Evolutionary conservation across 1,284 basidiomycete genomes (phyloP).

Genomic region (Ustilago curta): DNA sequence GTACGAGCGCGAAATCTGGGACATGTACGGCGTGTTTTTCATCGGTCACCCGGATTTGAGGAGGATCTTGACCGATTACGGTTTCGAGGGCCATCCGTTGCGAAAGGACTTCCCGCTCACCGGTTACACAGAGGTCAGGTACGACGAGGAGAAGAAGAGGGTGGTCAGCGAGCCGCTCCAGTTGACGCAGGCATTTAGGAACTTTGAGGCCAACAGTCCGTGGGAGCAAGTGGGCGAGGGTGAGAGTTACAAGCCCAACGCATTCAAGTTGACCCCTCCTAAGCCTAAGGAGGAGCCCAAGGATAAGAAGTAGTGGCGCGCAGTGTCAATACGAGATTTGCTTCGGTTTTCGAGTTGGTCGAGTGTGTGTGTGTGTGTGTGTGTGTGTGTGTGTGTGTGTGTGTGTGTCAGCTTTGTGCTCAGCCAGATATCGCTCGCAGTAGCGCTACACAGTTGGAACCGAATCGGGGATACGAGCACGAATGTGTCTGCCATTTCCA

Average conservation of each 20-base stretch:
- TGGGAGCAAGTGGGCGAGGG: constrained; percentile 98
- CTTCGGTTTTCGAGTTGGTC: neutral
- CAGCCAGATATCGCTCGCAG: neutral
- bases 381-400: too few species aligned
- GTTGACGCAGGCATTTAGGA: constrained; percentile 96
- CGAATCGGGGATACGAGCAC: too few species aligned
- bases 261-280: constrained; percentile 71
- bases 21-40: constrained; percentile 98
- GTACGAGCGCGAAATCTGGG: constrained; percentile 99
- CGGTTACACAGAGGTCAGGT: constrained; percentile 96
- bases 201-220: constrained; percentile 83
- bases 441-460: neutral
- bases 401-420: too few species aligned
- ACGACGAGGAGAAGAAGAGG: constrained; percentile 98
- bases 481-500: neutral
- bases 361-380: too few species aligned
- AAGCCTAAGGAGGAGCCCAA: constrained; percentile 70
- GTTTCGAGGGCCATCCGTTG: constrained; percentile 97
- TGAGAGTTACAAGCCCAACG: constrained; percentile 75
- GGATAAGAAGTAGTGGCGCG: constrained; percentile 60
- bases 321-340: neutral
- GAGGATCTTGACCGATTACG: constrained; percentile 97
- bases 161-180: constrained; percentile 98
- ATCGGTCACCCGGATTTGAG: constrained; percentile 94
- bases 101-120: constrained; percentile 98